These are phyloP conservation scores for Apiotrichum laibachii DNA, from an alignment of 1,284 basidiomycete species.

Conservation along the genomic window DNA sequence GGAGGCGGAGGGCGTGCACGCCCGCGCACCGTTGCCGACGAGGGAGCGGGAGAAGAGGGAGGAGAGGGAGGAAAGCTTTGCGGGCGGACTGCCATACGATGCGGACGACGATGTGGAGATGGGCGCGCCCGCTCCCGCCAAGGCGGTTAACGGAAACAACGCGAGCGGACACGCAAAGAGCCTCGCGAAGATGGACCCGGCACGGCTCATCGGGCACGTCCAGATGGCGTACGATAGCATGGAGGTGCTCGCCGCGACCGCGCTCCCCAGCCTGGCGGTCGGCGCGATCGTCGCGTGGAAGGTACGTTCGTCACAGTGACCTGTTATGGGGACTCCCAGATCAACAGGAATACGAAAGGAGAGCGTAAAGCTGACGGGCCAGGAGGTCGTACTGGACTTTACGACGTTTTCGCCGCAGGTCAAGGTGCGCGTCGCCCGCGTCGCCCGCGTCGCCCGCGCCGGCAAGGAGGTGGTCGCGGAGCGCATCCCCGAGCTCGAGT, in stretches of 20 bases:
- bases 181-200: background rate
- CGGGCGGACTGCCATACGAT: background rate
- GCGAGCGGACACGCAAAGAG: slow-evolving; percentile 9
- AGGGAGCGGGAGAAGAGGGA: too few relatives aligned
- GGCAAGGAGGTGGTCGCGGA: background rate
- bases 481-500: slow-evolving; percentile 4
- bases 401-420: slow-evolving; percentile 39
- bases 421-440: slow-evolving; percentile 27
- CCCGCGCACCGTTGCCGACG: too few relatives aligned
- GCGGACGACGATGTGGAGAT: slow-evolving; percentile 3
- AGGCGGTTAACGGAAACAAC: slow-evolving; percentile 1
- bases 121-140: slow-evolving; percentile 1
- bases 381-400: slow-evolving; percentile 41
- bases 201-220: background rate
- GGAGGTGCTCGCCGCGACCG: background rate
- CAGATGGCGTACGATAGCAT: slow-evolving; percentile 21
- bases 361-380: background rate
- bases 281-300: slow-evolving; percentile 34
- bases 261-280: background rate
- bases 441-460: slow-evolving; percentile 16
- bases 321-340: too few relatives aligned
- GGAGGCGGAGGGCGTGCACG: background rate
- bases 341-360: too few relatives aligned
- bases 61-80: background rate
- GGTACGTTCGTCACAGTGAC: slow-evolving; percentile 33